phyloP scores from a whole-genome alignment of 768 basidiomycete species.

The Rhodotorula sphaerocarpa region DNA sequence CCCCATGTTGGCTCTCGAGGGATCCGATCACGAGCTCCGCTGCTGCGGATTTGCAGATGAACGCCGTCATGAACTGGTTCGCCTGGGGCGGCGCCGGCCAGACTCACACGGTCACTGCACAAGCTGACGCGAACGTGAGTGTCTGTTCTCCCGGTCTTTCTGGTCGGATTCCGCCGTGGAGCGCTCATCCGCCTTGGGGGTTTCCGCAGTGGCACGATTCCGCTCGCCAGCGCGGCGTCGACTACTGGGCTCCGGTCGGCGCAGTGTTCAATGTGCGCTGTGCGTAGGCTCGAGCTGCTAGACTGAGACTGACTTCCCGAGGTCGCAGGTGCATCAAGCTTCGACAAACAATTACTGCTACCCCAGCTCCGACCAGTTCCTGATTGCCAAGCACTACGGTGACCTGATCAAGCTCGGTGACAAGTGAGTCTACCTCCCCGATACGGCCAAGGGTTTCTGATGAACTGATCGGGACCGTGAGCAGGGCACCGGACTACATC shows the following conservation, averaged over 20 bases:
- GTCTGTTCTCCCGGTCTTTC: neutral
- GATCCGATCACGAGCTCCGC: neutral
- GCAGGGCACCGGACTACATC: constrained; percentile 13
- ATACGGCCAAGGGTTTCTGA: too few relatives aligned
- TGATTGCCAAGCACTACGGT: neutral
- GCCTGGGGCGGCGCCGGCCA: neutral
- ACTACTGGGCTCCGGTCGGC: constrained; percentile 15
- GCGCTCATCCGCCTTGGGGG: too few relatives aligned
- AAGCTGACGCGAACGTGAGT: neutral
- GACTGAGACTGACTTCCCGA: too few relatives aligned
- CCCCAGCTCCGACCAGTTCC: neutral
- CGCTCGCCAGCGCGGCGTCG: neutral
- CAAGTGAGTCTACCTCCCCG: too few relatives aligned
- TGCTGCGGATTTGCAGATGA: neutral
- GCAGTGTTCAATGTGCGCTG: neutral
- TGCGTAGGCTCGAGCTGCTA: too few relatives aligned
- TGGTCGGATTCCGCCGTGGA: too few relatives aligned
- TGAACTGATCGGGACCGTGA: constrained; percentile 15
- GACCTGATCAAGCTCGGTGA: constrained; percentile 19
- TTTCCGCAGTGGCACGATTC: neutral
- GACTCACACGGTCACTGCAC: neutral
- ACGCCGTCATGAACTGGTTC: constrained; percentile 21
- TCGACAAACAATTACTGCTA: constrained; percentile 11
- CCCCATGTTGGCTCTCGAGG: constrained; percentile 10
- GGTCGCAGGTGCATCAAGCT: constrained; percentile 9